phyloP scores from a whole-genome alignment of 768 basidiomycete species.

The Termitomyces sp. region DNA sequence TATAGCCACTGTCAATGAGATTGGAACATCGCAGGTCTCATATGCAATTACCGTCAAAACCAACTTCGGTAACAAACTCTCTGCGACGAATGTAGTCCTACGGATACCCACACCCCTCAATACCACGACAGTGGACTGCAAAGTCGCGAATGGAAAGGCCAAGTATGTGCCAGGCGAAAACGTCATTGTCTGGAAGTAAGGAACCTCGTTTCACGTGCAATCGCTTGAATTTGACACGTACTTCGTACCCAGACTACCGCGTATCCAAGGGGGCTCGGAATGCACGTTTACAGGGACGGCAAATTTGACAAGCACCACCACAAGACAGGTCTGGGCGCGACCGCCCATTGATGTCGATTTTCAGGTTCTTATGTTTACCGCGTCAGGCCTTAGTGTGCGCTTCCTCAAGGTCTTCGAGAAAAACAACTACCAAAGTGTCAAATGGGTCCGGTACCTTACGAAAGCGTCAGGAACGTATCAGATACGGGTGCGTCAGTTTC shows the following conservation, averaged over 20 bases:
- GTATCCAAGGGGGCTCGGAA: conserved; percentile 92
- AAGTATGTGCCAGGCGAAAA: conserved; percentile 98
- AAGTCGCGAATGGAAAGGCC: conserved; percentile 89
- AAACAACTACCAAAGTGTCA: conserved; percentile 89
- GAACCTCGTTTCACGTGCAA: conserved; percentile 9
- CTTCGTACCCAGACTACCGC: conserved; percentile 63
- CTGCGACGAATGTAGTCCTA: conserved; percentile 87
- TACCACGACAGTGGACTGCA: conserved; percentile 88
- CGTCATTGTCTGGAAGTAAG: conserved; percentile 96
- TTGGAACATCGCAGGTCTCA: conserved; percentile 88
- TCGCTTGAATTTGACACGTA: background rate
- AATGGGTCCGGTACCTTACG: conserved; percentile 94
- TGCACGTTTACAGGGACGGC: conserved; percentile 82
- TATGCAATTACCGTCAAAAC: conserved; percentile 87
- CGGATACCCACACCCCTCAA: conserved; percentile 97
- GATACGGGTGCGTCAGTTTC: conserved; percentile 67
- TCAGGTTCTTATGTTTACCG: conserved; percentile 98
- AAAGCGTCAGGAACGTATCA: conserved; percentile 94
- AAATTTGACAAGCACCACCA: conserved; percentile 81
- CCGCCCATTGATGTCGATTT: conserved; percentile 99
- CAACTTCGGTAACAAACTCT: conserved; percentile 88
- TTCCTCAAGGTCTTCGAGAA: conserved; percentile 99
- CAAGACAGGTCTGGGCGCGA: conserved; percentile 94
- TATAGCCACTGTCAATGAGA: conserved; percentile 88
- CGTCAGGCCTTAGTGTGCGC: conserved; percentile 92